Base-by-base conservation (phyloP, 2,329 filamentous ascomycete species). In the Venturia pyrina region DNA sequence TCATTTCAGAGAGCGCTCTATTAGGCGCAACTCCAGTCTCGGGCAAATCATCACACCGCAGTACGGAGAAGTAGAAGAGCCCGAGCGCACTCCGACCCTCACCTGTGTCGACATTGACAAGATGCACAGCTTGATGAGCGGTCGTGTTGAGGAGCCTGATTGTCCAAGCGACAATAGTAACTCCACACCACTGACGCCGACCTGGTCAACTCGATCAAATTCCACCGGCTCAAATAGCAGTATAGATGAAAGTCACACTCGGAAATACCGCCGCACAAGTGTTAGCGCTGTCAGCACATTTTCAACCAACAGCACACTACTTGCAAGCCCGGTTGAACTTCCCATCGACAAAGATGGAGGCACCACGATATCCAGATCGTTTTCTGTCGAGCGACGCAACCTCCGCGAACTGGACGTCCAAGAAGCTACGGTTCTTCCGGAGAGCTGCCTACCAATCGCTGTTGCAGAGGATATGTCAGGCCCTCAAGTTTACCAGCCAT, bases 101-200 rank as follows among this genome's bases (percentile, higher is more conserved):
- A 34, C 50, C 8, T 50, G 37, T 40, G n/a, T 64, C 17, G 62
- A 64, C n/a, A 40, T 64, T 3, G 62, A 64, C 19, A 53, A 64
- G 13, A 56, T 64, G 43, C 44, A 64, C 44, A 24, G 44, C 19
- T 44, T 34, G 28, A 34, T 59, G 5, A n/a, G 17, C n/a, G 24
- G 19, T 50, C 46, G 21, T 24, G 10, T n/a, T 13, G 62, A 56
- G 24, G 62, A 56, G 24, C 41, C 13, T 15, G 62, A 64, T 64
- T 44, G 62, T 37, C 5, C 62, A 19, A 64, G 62, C 17, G 62
- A 64, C 7, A 24, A 56, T n/a, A 48, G 43, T 13, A 56, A 56
- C 8, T 50, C 43, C 10, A 46, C 43, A 2, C 62, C 62, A 19
- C 44, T 43, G 10, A 64, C 62, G 11, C 62, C 62, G 13, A 46